phyloP scores from a whole-genome alignment of 805 yeast genomes.

The Pichia occidentalis region DNA sequence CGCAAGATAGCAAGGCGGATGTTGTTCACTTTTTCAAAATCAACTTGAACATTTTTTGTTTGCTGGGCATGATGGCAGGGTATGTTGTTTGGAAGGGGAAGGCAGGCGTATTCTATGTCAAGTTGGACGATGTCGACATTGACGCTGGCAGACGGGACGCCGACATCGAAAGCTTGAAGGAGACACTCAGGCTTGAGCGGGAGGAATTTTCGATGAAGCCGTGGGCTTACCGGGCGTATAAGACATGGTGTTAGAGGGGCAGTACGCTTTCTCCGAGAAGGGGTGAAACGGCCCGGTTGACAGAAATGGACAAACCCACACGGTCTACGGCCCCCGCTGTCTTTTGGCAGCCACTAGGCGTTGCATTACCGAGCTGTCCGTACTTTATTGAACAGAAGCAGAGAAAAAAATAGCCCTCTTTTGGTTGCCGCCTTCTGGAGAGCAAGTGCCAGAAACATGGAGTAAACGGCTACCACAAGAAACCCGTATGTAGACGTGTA shows the following conservation, averaged over 20 bases:
- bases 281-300: too few relatives aligned
- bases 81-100: conserved; percentile 31
- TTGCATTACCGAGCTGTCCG: too few relatives aligned
- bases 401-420: too few relatives aligned
- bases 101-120: conserved; percentile 38
- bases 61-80: conserved; percentile 37
- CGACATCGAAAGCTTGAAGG: conserved; percentile 44
- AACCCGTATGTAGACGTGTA: too few relatives aligned
- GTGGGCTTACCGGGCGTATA: conserved; percentile 38
- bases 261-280: too few relatives aligned
- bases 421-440: too few relatives aligned
- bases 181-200: conserved; percentile 44
- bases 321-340: too few relatives aligned
- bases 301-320: neutral
- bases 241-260: conserved; percentile 41
- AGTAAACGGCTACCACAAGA: too few relatives aligned
- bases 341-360: too few relatives aligned
- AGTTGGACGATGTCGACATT: conserved; percentile 43
- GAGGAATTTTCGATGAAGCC: conserved; percentile 38
- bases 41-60: conserved; percentile 54
- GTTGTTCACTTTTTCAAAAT: conserved; percentile 52
- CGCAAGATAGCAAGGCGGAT: conserved; percentile 36
- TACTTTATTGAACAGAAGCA: too few relatives aligned
- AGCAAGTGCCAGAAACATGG: too few relatives aligned
- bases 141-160: conserved; percentile 52